These are phyloP conservation scores for Flagelloscypha sp. DNA, from an alignment of 768 basidiomycete genomes.

Conservation along the genomic window DNA sequence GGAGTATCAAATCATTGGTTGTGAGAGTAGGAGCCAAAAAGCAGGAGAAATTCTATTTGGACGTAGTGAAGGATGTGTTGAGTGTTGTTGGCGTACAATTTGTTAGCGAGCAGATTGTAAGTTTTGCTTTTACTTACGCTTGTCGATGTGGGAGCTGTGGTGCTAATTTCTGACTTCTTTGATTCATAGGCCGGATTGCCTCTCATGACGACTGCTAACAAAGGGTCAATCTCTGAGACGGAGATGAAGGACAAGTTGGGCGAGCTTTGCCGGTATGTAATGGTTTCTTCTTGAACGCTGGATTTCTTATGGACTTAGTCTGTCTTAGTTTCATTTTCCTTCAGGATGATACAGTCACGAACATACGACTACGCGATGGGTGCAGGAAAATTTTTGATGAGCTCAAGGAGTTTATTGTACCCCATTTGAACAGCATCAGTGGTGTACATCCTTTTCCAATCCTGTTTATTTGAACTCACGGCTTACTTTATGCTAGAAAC, in stretches of 20 bases:
- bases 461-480: neutral
- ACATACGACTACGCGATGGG: conserved; percentile 39
- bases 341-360: conserved; percentile 34
- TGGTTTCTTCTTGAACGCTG: neutral
- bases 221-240: too few species aligned
- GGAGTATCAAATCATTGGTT: conserved; percentile 24
- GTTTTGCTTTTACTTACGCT: conserved; percentile 15
- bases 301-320: neutral
- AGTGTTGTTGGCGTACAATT: conserved; percentile 55
- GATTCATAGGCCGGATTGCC: conserved; percentile 33
- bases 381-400: conserved; percentile 23
- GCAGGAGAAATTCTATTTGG: too few species aligned
- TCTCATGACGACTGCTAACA: conserved; percentile 23
- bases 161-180: conserved; percentile 6
- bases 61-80: conserved; percentile 62
- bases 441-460: conserved; percentile 11
- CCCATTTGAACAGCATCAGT: conserved; percentile 19
- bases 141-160: neutral
- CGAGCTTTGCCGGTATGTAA: conserved; percentile 40
- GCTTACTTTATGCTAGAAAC: conserved; percentile 3
- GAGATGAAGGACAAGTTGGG: conserved; percentile 34
- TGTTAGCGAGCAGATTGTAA: conserved; percentile 49
- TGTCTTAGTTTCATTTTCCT: conserved; percentile 35
- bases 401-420: conserved; percentile 21
- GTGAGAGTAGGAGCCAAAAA: conserved; percentile 13